phyloP scores from a whole-genome alignment of 306 rosid species.

The Vigna radiata region DNA sequence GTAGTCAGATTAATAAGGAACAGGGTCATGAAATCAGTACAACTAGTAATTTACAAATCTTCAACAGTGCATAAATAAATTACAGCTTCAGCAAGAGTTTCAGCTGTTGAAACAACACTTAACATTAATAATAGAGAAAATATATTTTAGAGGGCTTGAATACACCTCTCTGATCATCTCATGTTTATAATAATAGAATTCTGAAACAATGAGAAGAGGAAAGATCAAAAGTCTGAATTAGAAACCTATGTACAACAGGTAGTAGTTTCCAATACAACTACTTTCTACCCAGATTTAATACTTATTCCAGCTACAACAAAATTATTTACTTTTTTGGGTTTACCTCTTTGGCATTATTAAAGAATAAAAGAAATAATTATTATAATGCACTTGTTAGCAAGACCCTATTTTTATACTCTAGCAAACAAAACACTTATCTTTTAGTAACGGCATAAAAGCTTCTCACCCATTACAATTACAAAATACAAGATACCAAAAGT shows the following conservation, averaged over 20 bases:
- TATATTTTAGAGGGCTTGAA: too few relatives aligned
- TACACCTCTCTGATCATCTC: too few relatives aligned
- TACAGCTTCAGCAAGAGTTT: background rate
- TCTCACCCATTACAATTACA: background rate
- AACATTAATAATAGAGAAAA: too few relatives aligned
- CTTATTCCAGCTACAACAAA: background rate
- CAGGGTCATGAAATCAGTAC: background rate
- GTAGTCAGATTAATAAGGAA: background rate
- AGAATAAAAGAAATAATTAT: background rate
- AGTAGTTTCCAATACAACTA: too few relatives aligned
- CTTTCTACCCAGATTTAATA: too few relatives aligned
- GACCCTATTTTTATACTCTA: background rate
- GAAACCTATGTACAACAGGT: too few relatives aligned
- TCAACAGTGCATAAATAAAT: background rate
- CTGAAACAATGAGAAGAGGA: too few relatives aligned
- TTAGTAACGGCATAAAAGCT: background rate
- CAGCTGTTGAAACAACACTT: background rate
- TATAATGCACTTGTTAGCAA: background rate
- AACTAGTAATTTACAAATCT: slow-evolving; percentile 11
- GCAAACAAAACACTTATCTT: background rate
- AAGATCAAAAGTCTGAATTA: too few relatives aligned
- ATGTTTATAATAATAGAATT: too few relatives aligned
- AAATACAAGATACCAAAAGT: slow-evolving; percentile 7
- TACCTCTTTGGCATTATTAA: background rate
- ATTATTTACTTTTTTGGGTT: background rate